Evolutionary conservation across 345 rosid genomes (phyloP).

Genomic region (Eucalyptus erythrocorys): DNA sequence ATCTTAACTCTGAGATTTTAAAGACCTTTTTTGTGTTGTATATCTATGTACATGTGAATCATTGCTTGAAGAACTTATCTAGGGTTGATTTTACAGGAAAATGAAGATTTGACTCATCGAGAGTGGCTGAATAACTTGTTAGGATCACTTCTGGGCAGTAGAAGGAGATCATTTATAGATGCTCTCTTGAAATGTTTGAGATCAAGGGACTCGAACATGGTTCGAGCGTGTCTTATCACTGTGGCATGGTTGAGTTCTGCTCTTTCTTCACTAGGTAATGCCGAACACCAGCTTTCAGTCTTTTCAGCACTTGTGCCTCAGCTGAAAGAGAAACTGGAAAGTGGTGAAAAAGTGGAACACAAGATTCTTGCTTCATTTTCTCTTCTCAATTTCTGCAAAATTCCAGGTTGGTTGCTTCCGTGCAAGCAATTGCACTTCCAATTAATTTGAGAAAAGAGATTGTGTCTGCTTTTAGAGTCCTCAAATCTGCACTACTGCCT

Average conservation of each 20-base stretch:
- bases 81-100: conserved; percentile 11
- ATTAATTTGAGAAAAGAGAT: not conserved
- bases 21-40: not conserved
- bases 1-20: not conserved
- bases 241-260: conserved; percentile 40
- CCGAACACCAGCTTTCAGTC: conserved; percentile 19
- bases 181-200: conserved; percentile 27
- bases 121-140: conserved; percentile 35
- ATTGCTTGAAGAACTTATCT: not conserved
- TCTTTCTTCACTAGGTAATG: conserved; percentile 18
- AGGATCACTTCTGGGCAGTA: conserved; percentile 14
- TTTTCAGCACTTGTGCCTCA: conserved; percentile 25
- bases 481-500: not conserved
- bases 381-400: conserved; percentile 34
- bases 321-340: conserved; percentile 27
- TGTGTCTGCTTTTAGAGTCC: not conserved
- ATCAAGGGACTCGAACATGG: conserved; percentile 17
- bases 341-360: conserved; percentile 15
- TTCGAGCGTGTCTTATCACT: conserved; percentile 20
- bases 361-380: conserved; percentile 45
- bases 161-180: conserved; percentile 22
- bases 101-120: conserved; percentile 13
- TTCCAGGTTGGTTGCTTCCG: conserved; percentile 24
- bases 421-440: not conserved
- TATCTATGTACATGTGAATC: not conserved